Conservation (phyloP, 805 yeast species). For the Schwanniomyces polymorphus region DNA sequence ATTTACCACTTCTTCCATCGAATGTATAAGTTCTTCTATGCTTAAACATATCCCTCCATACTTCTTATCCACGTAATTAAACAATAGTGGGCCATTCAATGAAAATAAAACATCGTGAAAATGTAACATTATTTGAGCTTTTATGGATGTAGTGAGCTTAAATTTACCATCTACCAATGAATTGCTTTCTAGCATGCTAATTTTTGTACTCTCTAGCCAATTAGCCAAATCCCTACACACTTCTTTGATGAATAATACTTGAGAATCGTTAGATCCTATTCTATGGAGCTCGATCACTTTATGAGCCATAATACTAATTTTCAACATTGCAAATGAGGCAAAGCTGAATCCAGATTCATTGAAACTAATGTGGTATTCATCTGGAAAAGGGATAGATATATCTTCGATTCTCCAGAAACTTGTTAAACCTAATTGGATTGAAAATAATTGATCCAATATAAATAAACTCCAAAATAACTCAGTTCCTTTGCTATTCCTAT, state of each 20-base stretch:
- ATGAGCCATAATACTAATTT: not conserved
- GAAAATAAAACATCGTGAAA: constrained; percentile 35
- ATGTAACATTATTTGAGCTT: constrained; percentile 39
- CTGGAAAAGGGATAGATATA: not conserved
- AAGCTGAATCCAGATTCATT: not conserved
- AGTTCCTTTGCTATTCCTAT: not conserved
- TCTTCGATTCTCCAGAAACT: not conserved
- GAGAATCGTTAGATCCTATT: not conserved
- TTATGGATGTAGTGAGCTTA: constrained; percentile 16
- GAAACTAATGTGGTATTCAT: no score
- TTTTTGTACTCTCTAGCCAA: not conserved
- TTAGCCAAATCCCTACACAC: not conserved
- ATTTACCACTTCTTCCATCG: constrained; percentile 29
- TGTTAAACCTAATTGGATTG: not conserved
- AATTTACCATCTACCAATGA: not conserved
- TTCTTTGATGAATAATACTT: not conserved
- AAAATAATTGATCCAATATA: not conserved
- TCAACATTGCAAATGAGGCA: not conserved
- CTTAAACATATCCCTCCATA: constrained; percentile 28
- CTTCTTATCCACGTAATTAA: constrained; percentile 31
- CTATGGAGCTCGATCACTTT: not conserved
- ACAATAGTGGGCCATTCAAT: constrained; percentile 34
- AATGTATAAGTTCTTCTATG: constrained; percentile 26
- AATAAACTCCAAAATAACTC: not conserved
- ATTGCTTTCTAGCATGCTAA: not conserved